Base-by-base conservation (phyloP, 1,139 yeast species). In the Scheffersomyces titani region DNA sequence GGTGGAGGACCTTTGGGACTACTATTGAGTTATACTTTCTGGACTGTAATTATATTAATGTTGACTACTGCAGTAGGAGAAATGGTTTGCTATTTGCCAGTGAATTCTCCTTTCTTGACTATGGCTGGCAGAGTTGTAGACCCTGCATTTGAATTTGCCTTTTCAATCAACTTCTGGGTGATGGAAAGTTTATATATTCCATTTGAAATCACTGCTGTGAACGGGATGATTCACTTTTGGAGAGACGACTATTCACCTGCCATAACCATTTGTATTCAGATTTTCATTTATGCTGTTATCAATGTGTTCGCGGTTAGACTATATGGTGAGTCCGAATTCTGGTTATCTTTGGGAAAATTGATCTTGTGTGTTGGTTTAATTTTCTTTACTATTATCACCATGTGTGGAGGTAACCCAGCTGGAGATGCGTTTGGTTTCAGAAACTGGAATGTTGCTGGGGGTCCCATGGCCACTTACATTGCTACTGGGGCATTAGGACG, bases 401-500 rank as follows among this genome's bases (percentile, higher is more conserved):
- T 90, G 97, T 83, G 88, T 56, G 97, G 97, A 20, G 97, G 96
- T 19, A 90, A 90, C 69, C 92, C 92, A 4, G 63, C 77, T 53
- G 82, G 78, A 59, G 89, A 87, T 67, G 85, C 82, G 1, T 86
- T 82, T 69, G 92, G 92, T 0, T 88, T 88, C 71, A 76, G 90
- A 59, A 71, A 86, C 68, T 87, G 93, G 90, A 70, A 73, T 51
- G 77, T 70, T 44, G 70, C 69, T 11, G 82, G 81, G 13, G 79
- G 79, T 11, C 80, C 80, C 19, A 83, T 89, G 65, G 86, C 85
- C 47, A 83, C 81, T 61, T 84, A 81, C 64, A 72, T 78, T 52
- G 77, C 83, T 13, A 75, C 81, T 0, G 96, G 96, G 0, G 61
- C 72, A 6, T 65, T 81, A 6, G 97, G 97, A 18, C 75, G 86